A percentile compares a stretch with the other conserved stretches of the same genome.
Evolutionary conservation across 257 asterid species (phyloP).

Genomic region (Marsdenia floribunda): DNA sequence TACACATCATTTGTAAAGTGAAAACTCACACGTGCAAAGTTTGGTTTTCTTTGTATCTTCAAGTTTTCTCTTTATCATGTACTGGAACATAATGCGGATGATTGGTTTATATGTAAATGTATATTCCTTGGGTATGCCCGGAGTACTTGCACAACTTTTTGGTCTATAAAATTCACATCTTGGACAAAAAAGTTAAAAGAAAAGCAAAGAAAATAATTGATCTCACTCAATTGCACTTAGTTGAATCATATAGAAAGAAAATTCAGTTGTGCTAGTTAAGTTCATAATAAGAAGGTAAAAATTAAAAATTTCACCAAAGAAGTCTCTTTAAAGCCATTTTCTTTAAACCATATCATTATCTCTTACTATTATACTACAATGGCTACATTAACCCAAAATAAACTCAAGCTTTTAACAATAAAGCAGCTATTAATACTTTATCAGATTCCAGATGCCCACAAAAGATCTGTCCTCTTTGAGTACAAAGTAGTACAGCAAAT

Average conservation of each 20-base stretch:
- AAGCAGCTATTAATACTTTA: neutral
- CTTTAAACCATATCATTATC: neutral
- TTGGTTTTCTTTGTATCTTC: too few species aligned
- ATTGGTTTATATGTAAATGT: too few species aligned
- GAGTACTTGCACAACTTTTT: too few species aligned
- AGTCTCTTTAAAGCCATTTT: neutral
- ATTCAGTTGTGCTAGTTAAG: neutral
- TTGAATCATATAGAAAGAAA: neutral
- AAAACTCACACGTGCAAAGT: too few species aligned
- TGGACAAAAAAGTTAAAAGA: too few species aligned
- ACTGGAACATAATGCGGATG: too few species aligned
- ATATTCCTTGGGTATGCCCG: too few species aligned
- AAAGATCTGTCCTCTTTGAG: neutral
- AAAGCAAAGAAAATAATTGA: neutral
- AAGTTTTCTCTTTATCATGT: too few species aligned
- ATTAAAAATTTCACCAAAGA: neutral
- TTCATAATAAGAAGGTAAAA: neutral
- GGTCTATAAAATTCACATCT: neutral
- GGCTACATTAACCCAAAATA: neutral
- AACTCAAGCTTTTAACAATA: neutral
- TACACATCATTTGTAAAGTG: too few species aligned
- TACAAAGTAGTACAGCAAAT: neutral
- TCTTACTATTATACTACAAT: neutral
- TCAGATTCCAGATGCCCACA: neutral
- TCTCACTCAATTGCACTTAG: neutral